Conservation (phyloP, 305 asterid species). For the Fraxinus ornus region DNA sequence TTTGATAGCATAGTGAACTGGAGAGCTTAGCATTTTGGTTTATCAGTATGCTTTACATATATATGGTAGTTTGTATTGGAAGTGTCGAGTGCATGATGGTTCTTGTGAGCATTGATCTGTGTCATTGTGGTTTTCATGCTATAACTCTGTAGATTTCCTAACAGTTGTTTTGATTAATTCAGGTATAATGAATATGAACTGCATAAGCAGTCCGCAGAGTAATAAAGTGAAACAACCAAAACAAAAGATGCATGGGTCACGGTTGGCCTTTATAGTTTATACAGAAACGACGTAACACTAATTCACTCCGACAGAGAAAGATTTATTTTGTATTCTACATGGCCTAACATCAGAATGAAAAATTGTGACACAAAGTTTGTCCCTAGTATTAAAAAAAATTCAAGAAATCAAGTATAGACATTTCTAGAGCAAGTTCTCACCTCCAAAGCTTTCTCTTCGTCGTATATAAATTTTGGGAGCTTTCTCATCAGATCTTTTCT, state of each 20-base stretch:
- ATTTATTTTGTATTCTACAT: background rate
- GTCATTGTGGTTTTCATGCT: too few relatives aligned
- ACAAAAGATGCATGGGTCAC: background rate
- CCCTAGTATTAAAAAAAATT: background rate
- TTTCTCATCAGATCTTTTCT: conserved; percentile 44
- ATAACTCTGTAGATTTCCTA: too few relatives aligned
- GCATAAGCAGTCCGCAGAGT: background rate
- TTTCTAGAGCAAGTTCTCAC: conserved; percentile 10
- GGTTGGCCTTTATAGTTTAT: background rate
- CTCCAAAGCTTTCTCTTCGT: conserved; percentile 57
- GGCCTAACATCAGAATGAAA: background rate
- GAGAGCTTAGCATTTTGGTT: too few relatives aligned
- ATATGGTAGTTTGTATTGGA: too few relatives aligned
- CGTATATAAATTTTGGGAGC: conserved; percentile 48
- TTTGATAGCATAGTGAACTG: too few relatives aligned
- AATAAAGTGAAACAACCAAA: background rate
- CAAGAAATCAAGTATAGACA: background rate
- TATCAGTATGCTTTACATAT: too few relatives aligned
- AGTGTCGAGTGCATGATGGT: too few relatives aligned
- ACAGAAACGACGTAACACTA: background rate
- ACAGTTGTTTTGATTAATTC: too few relatives aligned
- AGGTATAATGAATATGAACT: background rate
- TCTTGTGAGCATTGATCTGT: too few relatives aligned
- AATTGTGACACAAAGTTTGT: background rate
- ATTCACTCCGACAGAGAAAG: background rate